phyloP scores from a whole-genome alignment of 306 rosid genomes.

The Rosa multiflora region DNA sequence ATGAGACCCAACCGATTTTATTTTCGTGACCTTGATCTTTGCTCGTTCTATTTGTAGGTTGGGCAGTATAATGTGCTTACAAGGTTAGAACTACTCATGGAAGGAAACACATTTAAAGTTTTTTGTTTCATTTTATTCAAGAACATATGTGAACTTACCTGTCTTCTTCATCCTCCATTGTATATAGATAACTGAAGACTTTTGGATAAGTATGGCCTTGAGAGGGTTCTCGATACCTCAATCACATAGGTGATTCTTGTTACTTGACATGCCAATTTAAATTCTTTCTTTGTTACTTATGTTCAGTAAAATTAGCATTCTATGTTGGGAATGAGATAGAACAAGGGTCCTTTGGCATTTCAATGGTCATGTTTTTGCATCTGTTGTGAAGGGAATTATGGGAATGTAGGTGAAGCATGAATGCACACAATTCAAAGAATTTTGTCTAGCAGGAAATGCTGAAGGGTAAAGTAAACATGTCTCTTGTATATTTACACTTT shows the following conservation, averaged over 20 bases:
- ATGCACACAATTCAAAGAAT: constrained; percentile 38
- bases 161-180: neutral
- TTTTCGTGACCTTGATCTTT: neutral
- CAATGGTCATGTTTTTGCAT: no score
- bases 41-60: constrained; percentile 54
- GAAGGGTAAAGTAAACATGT: constrained; percentile 47
- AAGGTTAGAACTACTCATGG: constrained; percentile 52
- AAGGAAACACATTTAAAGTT: constrained; percentile 12
- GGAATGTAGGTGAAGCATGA: no score
- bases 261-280: constrained; percentile 18
- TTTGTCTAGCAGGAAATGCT: constrained; percentile 51
- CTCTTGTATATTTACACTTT: neutral
- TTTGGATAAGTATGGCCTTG: constrained; percentile 95
- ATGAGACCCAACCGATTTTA: neutral
- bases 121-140: neutral
- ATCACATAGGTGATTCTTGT: constrained; percentile 76
- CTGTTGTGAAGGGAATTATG: no score
- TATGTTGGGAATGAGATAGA: neutral
- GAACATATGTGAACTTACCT: neutral
- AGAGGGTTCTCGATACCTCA: constrained; percentile 96
- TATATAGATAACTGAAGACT: constrained; percentile 75
- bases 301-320: constrained; percentile 1
- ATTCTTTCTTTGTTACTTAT: constrained; percentile 14
- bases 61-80: constrained; percentile 98
- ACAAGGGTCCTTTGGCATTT: no score